Evolutionary conservation across 441 rosid genomes (phyloP).

Genomic region (Bocquillonia castaneifolia): DNA sequence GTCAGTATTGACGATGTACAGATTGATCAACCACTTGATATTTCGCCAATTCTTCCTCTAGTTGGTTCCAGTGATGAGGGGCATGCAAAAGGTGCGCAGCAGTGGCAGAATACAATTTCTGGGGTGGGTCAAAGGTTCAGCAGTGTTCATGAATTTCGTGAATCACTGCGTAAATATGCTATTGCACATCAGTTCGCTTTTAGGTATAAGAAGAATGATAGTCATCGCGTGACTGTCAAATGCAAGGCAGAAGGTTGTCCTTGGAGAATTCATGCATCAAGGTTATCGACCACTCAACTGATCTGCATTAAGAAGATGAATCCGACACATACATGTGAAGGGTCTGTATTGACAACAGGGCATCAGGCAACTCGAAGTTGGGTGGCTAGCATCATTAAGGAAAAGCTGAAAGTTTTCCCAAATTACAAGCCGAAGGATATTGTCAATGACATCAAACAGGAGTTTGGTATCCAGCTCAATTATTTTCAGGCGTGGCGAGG

Average conservation of each 20-base stretch:
- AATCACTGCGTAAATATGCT: slow-evolving; percentile 71
- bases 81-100: slow-evolving; percentile 66
- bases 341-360: slow-evolving; percentile 57
- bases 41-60: slow-evolving; percentile 50
- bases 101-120: slow-evolving; percentile 82
- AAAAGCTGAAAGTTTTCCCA: slow-evolving; percentile 69
- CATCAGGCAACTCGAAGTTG: slow-evolving; percentile 89
- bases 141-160: slow-evolving; percentile 77
- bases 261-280: slow-evolving; percentile 93
- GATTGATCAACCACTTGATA: slow-evolving; percentile 42
- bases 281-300: slow-evolving; percentile 75
- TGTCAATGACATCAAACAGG: slow-evolving; percentile 74
- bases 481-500: slow-evolving; percentile 97
- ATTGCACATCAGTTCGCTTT: slow-evolving; percentile 90
- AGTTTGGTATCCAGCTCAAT: slow-evolving; percentile 79
- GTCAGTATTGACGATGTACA: slow-evolving; percentile 36
- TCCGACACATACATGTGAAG: slow-evolving; percentile 81
- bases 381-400: slow-evolving; percentile 92
- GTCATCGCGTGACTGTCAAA: slow-evolving; percentile 86
- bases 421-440: slow-evolving; percentile 92
- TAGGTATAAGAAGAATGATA: slow-evolving; percentile 84
- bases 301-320: slow-evolving; percentile 88
- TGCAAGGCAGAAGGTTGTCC: slow-evolving; percentile 96
- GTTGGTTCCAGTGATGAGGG: slow-evolving; percentile 45
- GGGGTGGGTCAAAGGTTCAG: slow-evolving; percentile 88